These are phyloP conservation scores for Plasmodium gaboni DNA, from an alignment of 169 alveolate genomes.

Conservation along the genomic window DNA sequence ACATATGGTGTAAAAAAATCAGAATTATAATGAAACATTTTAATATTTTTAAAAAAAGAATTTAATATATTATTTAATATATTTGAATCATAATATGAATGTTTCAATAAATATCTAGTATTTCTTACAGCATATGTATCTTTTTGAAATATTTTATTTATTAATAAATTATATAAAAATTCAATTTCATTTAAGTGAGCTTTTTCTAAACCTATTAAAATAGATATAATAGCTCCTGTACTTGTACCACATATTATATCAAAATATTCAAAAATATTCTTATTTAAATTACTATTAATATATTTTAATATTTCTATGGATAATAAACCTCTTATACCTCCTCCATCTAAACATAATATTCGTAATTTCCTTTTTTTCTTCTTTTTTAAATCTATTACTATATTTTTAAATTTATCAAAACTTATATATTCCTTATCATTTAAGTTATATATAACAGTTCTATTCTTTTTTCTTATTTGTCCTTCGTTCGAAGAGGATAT, in stretches of 20 bases:
- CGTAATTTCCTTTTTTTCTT: constrained; percentile 82
- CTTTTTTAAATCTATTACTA: constrained; percentile 56
- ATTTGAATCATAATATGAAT: constrained; percentile 87
- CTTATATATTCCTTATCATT: constrained; percentile 40
- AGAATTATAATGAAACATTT: constrained; percentile 88
- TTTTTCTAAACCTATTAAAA: constrained; percentile 86
- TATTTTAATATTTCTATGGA: constrained; percentile 86
- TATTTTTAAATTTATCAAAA: constrained; percentile 50
- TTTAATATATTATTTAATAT: constrained; percentile 78
- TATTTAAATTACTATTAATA: constrained; percentile 75
- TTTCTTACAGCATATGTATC: constrained; percentile 84
- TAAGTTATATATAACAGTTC: constrained; percentile 45
- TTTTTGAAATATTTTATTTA: constrained; percentile 84
- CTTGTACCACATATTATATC: constrained; percentile 92
- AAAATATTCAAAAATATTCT: constrained; percentile 85
- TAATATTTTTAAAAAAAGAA: constrained; percentile 80
- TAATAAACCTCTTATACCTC: constrained; percentile 90
- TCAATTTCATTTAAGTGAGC: constrained; percentile 83
- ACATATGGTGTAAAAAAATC: constrained; percentile 87
- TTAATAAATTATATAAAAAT: constrained; percentile 83
- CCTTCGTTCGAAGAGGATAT: background rate
- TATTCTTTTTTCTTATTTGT: constrained; percentile 4
- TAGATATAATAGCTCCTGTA: constrained; percentile 89
- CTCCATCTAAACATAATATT: constrained; percentile 89
- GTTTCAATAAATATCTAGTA: constrained; percentile 85